Percentiles rank a stretch among this genome's conserved stretches.
Evolutionary conservation across 257 asterid genomes (phyloP).

Genomic region (Lithospermum erythrorhizon): DNA sequence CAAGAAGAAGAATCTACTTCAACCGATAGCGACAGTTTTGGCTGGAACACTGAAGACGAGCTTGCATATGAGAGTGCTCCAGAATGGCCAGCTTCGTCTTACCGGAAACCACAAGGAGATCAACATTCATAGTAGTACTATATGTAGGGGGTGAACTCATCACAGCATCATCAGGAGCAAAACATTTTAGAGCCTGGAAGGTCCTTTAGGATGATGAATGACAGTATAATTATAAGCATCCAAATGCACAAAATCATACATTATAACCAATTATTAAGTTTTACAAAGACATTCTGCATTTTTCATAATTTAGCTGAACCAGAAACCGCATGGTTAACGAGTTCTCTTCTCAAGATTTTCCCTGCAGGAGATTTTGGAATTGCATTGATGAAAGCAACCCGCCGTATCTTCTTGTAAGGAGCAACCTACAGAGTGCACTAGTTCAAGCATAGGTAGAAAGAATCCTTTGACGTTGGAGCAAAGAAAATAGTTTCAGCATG

Average conservation of each 20-base stretch:
- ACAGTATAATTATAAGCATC: conserved; percentile 77
- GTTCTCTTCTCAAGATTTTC: conserved; percentile 69
- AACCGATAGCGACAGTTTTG: too few relatives aligned
- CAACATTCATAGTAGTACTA: background rate
- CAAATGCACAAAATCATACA: conserved; percentile 86
- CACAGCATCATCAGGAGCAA: background rate
- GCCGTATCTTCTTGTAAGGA: conserved; percentile 73
- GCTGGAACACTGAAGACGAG: too few relatives aligned
- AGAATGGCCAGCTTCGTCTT: too few relatives aligned
- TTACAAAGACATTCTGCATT: background rate
- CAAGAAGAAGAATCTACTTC: too few relatives aligned
- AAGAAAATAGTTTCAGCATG: conserved; percentile 2
- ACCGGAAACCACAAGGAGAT: background rate
- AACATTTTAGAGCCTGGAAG: conserved; percentile 39
- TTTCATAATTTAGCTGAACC: conserved; percentile 44
- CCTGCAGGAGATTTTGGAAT: conserved; percentile 86
- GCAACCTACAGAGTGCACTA: conserved; percentile 43
- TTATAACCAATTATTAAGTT: background rate
- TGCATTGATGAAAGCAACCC: conserved; percentile 46
- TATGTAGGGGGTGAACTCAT: background rate
- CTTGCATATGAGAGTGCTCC: too few relatives aligned
- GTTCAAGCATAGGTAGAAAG: background rate
- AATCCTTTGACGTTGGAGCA: background rate
- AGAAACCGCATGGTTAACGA: conserved; percentile 37
- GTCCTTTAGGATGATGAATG: conserved; percentile 39